A percentile compares a stretch with the other conserved stretches of the same genome.
These are phyloP conservation scores for Lasiodiplodia gonubiensis DNA, from an alignment of 2,329 filamentous ascomycete species.

Conservation along the genomic window DNA sequence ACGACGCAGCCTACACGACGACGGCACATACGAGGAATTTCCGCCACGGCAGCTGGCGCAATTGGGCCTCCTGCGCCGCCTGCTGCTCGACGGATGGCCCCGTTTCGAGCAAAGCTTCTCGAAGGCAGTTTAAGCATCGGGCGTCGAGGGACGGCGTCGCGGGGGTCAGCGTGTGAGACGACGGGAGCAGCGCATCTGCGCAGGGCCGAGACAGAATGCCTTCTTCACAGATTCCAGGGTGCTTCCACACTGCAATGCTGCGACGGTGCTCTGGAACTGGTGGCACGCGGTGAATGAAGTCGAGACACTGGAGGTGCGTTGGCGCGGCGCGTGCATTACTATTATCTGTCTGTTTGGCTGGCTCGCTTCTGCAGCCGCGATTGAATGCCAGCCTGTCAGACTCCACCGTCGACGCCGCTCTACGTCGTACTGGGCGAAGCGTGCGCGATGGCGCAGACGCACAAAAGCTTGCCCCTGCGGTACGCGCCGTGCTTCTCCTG, in stretches of 20 bases:
- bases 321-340: slow-evolving; percentile 17
- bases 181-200: slow-evolving; percentile 16
- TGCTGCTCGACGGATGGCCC: neutral
- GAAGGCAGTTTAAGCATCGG: neutral
- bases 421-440: neutral
- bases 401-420: slow-evolving; percentile 6
- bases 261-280: slow-evolving; percentile 11
- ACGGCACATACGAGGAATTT: neutral
- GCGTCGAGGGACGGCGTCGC: neutral
- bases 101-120: slow-evolving; percentile 12
- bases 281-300: slow-evolving; percentile 1
- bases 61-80: neutral
- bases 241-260: slow-evolving; percentile 3
- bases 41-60: neutral
- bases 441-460: slow-evolving; percentile 2
- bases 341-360: slow-evolving; percentile 4
- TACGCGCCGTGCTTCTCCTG: slow-evolving; percentile 1
- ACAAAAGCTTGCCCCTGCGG: slow-evolving; percentile 4
- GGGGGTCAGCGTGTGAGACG: slow-evolving; percentile 11
- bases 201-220: slow-evolving; percentile 9
- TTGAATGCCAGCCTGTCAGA: slow-evolving; percentile 17
- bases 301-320: slow-evolving; percentile 22
- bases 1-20: neutral
- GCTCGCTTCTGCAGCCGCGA: slow-evolving; percentile 13
- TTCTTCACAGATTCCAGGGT: slow-evolving; percentile 21